Percentiles rank a stretch among this genome's conserved stretches.
Evolutionary conservation across 139 green algal genomes (phyloP).

Genomic region (Chlorella sp.): DNA sequence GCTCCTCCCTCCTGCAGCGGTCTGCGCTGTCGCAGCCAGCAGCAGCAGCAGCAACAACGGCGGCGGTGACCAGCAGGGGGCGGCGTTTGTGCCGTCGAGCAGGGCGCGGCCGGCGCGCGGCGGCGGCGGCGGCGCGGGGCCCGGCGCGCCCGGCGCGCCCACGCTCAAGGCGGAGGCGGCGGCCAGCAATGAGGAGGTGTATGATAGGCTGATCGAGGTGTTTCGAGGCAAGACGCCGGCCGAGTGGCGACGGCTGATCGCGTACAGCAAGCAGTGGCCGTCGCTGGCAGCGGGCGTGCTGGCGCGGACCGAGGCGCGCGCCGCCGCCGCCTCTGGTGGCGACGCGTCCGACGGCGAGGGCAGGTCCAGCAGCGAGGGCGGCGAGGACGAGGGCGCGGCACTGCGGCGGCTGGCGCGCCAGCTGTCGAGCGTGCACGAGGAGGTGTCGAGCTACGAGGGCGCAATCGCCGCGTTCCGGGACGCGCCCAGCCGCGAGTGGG

Average conservation of each 20-base stretch:
- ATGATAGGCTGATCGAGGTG: constrained; percentile 68
- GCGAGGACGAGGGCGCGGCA: constrained; percentile 26
- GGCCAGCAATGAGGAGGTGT: constrained; percentile 47
- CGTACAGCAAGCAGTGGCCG: constrained; percentile 62
- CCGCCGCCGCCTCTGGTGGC: background rate
- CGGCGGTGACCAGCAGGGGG: no score
- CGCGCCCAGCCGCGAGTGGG: constrained; percentile 42
- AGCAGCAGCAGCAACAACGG: background rate
- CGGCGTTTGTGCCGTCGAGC: no score
- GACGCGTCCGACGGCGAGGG: no score
- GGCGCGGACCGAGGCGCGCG: constrained; percentile 47
- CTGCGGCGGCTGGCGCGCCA: constrained; percentile 36
- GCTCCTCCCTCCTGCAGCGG: no score
- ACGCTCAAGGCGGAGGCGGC: constrained; percentile 24
- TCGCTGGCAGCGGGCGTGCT: constrained; percentile 50
- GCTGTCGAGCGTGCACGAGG: constrained; percentile 49
- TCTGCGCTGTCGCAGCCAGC: background rate
- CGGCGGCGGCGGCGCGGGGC: background rate
- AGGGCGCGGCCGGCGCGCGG: no score
- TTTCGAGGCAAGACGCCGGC: constrained; percentile 46
- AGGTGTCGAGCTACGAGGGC: constrained; percentile 41
- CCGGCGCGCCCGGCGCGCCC: background rate
- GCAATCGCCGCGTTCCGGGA: constrained; percentile 39
- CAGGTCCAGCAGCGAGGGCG: constrained; percentile 2
- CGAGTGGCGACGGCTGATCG: constrained; percentile 72